Evolutionary conservation across 2,329 filamentous ascomycete genomes (phyloP), one percentile per base, ranked within the genome.

Genomic region (Alternaria rosae): DNA sequence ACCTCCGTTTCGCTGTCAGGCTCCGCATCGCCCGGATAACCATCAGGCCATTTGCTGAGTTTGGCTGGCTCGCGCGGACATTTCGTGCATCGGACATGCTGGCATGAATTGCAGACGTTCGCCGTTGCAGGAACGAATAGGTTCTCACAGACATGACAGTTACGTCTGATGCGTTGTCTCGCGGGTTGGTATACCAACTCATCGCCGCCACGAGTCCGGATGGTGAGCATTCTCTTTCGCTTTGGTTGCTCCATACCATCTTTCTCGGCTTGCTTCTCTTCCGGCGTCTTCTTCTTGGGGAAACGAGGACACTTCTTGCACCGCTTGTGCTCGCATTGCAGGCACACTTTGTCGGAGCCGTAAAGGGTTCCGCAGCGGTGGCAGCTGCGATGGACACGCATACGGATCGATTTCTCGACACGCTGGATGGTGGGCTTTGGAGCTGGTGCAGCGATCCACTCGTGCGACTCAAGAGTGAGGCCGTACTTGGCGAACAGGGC

Each of bases 251-350:
- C 86, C 42, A 83, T 80, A 12, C 50, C 51, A 35, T 68, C 57
- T 26, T 57, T 64, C 35, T 67, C 71, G 57, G 73, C 42, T 61
- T 71, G 70, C 70, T 78, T 80, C 41, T 79, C 76, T 69, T 65
- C 72, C 54, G 71, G 82, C 17, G 67, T 85, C 68, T 87, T 88
- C 81, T 89, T 89, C 55, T 86, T 83, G 32, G 93, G 93, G 71
- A 91, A 88, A 57, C 92, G 88, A 26, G 88, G 87, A 78, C 94
- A 97, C 73, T 91, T 89, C 74, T 88, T 91, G 86, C 94, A 97
- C 68, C 92, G 88, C 48, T 84, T 83, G 80, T 97, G 94, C 70
- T 91, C 86, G 82, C 94, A 97, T 68, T 87, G 87, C 67, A 85
- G 79, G 80, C 94, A 97, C 62, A 90, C 84, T 80, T 90, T 93